Conservation (phyloP, 768 basidiomycete species). For the Strobilomyces echinocephalus region DNA sequence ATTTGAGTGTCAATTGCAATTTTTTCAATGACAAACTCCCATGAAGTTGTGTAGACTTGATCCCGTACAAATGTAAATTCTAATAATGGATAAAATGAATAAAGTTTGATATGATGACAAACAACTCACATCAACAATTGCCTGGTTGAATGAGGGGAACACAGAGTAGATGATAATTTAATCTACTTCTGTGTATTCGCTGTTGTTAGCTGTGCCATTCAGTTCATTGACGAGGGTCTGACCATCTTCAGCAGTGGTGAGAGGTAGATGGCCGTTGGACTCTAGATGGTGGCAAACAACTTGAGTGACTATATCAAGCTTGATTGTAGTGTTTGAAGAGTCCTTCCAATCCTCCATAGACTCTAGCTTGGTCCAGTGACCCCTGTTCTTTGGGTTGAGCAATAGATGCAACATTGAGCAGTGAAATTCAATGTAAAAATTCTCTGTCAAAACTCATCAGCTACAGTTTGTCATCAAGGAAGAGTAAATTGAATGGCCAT, state of each 20-base stretch:
- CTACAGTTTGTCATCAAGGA: too few species aligned
- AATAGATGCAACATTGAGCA: conserved; percentile 1
- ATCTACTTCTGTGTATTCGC: background rate
- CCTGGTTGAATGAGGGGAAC: background rate
- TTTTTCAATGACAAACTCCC: background rate
- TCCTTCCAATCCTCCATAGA: background rate
- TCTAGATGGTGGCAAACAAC: too few species aligned
- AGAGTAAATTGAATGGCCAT: too few species aligned
- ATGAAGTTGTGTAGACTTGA: background rate
- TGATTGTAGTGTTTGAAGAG: conserved; percentile 2
- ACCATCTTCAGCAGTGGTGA: too few species aligned
- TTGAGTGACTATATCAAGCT: conserved; percentile 9
- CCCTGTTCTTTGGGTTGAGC: background rate
- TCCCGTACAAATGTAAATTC: background rate
- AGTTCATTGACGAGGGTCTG: too few species aligned
- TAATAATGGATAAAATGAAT: background rate
- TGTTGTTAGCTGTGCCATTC: too few species aligned
- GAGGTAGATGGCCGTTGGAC: too few species aligned
- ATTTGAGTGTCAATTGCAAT: background rate
- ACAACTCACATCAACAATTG: background rate
- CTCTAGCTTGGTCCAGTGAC: background rate
- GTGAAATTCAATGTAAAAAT: conserved; percentile 15
- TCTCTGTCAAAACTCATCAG: too few species aligned
- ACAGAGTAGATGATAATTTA: background rate
- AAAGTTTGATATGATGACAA: background rate